Base-by-base conservation (phyloP, 1,284 basidiomycete genomes). In the Microbotryum lychnidis-dioicae region DNA sequence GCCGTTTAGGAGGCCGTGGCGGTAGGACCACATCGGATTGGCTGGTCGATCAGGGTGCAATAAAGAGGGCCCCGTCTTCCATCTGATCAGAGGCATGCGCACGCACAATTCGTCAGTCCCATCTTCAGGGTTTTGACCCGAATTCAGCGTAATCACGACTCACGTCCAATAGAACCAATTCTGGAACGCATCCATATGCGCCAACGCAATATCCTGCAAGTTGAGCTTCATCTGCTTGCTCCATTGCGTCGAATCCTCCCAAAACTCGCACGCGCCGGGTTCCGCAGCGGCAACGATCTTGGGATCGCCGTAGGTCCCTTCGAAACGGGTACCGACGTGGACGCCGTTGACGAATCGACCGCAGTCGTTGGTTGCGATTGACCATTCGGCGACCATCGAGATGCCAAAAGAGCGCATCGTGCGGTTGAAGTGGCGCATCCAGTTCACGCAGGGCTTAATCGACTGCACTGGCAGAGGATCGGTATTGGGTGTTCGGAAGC, bases 151-250 rank as follows among this genome's bases (percentile, higher is more conserved):
- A 42, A 18, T 6, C 6, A 12, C 14, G 37, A 46, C 54, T 14
- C 33, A 96, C 6, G 89, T 93, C 91, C 92, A 96, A 82, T 93
- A 94, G 81, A 93, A 93, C 78, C 82, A 94, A 76, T 94, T 85
- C 56, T 63, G 67, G 42, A 67, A 61, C 4, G 69, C 86, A 74
- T 91, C 89, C 91, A 94, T 94, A 52, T 72, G 86, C 18, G 86
- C 82, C 70, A 86, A 68, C 2, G 88, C 85, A 69, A 91, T 87
- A 62, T 83, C 75, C 71, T 78, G 77, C 64, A 89, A 80, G 45
- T 76, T 78, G 16, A 76, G 71, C 76, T 89, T 91, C 73, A 80
- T 84, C 7, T 75, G 71, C 25, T 76, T 68, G 68, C 79, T 74
- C 81, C 85, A 94, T 56, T 71, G 81, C 63, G 81, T 77, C 76